Percentiles rank a stretch among this genome's conserved stretches.
Conservation (phyloP, 2,329 filamentous ascomycete species). For the Paracoccidioides lutzii region DNA sequence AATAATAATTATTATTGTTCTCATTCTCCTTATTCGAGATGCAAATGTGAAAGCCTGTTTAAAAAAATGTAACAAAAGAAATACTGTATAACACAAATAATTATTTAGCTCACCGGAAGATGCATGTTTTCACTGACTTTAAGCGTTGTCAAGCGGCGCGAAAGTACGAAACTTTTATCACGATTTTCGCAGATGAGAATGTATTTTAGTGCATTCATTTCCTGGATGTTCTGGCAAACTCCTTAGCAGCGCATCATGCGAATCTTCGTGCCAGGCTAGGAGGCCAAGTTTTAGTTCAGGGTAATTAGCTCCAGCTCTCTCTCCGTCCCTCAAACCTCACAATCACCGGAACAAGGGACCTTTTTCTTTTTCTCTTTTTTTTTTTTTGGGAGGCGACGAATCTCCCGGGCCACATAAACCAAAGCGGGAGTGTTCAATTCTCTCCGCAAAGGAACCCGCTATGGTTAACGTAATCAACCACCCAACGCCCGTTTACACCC, state of each 20-base stretch:
- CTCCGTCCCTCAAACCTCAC: background rate
- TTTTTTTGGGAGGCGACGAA: background rate
- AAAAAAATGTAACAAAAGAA: too few relatives aligned
- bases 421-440: background rate
- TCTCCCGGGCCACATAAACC: background rate
- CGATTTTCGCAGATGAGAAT: too few relatives aligned
- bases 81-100: too few relatives aligned
- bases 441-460: background rate
- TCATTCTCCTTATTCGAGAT: background rate
- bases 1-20: background rate
- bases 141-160: too few relatives aligned
- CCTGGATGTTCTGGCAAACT: background rate
- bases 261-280: background rate
- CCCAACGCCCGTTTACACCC: too few relatives aligned
- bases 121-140: too few relatives aligned
- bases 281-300: background rate
- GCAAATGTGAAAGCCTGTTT: too few relatives aligned
- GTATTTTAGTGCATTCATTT: background rate
- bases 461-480: too few relatives aligned
- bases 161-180: too few relatives aligned
- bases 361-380: background rate
- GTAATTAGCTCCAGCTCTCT: background rate
- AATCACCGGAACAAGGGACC: background rate
- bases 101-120: too few relatives aligned
- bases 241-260: background rate